Evolutionary conservation across 73 alveolate genomes (phyloP).

Genomic region (Paraurostyla sp.): DNA sequence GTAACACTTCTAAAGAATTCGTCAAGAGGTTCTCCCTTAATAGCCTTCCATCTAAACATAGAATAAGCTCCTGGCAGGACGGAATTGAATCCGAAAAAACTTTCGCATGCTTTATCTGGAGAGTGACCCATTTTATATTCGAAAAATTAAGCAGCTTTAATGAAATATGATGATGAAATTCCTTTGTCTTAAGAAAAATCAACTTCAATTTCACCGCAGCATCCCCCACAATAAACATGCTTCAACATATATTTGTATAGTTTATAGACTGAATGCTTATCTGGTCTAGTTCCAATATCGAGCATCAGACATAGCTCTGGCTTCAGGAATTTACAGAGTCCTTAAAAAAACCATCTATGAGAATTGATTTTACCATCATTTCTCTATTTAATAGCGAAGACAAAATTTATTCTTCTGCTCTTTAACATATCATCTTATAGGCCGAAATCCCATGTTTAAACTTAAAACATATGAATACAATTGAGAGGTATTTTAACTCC

Average conservation of each 20-base stretch:
- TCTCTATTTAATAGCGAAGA: conserved; percentile 60
- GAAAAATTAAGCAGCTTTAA: conserved; percentile 56
- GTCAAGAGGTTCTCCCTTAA: conserved; percentile 63
- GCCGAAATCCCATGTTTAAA: conserved; percentile 41
- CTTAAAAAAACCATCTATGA: conserved; percentile 74
- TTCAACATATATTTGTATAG: conserved; percentile 57
- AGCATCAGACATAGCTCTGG: conserved; percentile 68
- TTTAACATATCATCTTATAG: background rate
- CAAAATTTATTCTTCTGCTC: conserved; percentile 16
- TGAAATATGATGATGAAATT: background rate
- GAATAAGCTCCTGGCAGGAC: conserved; percentile 80
- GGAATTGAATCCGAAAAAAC: conserved; percentile 58
- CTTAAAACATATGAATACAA: background rate
- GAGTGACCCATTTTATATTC: conserved; percentile 71
- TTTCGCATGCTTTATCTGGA: conserved; percentile 68
- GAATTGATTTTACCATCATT: conserved; percentile 73
- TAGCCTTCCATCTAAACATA: conserved; percentile 71
- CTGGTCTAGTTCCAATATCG: conserved; percentile 71
- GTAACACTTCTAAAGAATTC: conserved; percentile 68
- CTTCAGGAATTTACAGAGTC: conserved; percentile 60
- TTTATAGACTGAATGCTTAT: conserved; percentile 33
- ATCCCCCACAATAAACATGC: conserved; percentile 63
- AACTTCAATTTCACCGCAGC: conserved; percentile 78
- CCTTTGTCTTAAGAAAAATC: conserved; percentile 51
- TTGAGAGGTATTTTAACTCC: background rate